Evolutionary conservation across 2,329 filamentous ascomycete genomes (phyloP), one percentile per base, ranked within the genome.

Genomic region (Madurella mycetomatis): DNA sequence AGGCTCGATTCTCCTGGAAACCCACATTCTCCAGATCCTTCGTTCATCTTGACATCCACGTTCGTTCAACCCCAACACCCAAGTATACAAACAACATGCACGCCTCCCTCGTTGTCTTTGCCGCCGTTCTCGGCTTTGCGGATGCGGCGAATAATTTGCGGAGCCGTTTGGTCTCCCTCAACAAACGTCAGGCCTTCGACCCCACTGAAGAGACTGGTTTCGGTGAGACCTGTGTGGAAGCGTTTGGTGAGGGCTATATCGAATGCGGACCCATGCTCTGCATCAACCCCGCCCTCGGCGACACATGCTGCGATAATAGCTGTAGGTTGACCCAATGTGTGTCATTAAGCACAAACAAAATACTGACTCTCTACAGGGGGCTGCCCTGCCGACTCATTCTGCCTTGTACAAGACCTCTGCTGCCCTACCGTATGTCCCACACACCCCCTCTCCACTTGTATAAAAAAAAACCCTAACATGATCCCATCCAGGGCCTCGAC

Each of bases 181-280:
- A 49, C 40, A 39, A 41, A 40, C 49, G 53, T 31, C 53, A 55
- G 45, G 43, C 53, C 19, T 55, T 55, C 41, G 44, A 52, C 41
- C 53, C 53, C 31, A 49, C 40, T 17, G 53, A 55, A 44, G 44
- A 41, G 7, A 55, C 49, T 15, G 18, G 53, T 5, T 11, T n/a
- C 4, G 53, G 53, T 12, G 45, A 37, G 43, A 52, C 45, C 31
- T 55, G 53, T 34, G 18, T 55, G 25, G 53, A 55, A 18, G 53
- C 53, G 15, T 55, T 51, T n/a, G 53, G 53, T 13, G 16, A 25
- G 30, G 53, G 53, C 18, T 55, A 49, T 41, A 34, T 55, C 48
- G 53, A 55, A 45, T 55, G 53, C 41, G 39, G 31, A 8, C 37
- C n/a, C 39, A 40, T 30, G 5, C 48, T 55, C 13, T 55, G 53